These are phyloP conservation scores for Penicillium sp. DNA, from an alignment of 2,329 filamentous ascomycete genomes.

Conservation along the genomic window DNA sequence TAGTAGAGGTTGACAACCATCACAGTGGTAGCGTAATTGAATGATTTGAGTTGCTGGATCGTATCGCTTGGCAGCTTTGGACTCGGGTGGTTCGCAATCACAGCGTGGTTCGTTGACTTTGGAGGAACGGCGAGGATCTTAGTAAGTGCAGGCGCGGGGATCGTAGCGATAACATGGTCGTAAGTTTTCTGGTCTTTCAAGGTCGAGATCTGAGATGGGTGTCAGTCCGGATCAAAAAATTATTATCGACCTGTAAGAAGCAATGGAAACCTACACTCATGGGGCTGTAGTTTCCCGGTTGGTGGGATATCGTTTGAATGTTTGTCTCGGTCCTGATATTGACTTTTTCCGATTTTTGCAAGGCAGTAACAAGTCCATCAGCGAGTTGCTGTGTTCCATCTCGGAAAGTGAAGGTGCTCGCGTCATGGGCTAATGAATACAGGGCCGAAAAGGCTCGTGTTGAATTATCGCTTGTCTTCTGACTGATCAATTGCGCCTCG, in stretches of 20 bases:
- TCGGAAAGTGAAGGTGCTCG: conserved; percentile 48
- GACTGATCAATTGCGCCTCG: neutral
- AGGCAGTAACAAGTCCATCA: conserved; percentile 55
- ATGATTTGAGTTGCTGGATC: conserved; percentile 29
- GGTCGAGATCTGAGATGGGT: conserved; percentile 19
- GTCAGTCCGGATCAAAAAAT: conserved; percentile 6
- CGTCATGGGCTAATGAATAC: conserved; percentile 18
- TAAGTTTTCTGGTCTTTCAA: conserved; percentile 17
- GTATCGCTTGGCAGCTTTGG: conserved; percentile 20
- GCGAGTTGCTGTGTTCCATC: conserved; percentile 68
- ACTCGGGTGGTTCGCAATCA: neutral
- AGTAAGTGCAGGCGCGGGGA: conserved; percentile 33
- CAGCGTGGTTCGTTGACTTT: conserved; percentile 3
- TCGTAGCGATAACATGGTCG: conserved; percentile 40
- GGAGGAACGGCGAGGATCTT: conserved; percentile 20
- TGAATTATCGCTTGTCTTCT: neutral
- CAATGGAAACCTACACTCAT: conserved; percentile 27
- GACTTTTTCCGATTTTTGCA: conserved; percentile 63
- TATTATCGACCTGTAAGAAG: neutral
- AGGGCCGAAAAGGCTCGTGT: neutral
- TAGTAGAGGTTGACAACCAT: conserved; percentile 94
- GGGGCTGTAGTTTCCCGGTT: conserved; percentile 16
- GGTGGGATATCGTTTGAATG: conserved; percentile 42
- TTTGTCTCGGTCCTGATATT: conserved; percentile 56
- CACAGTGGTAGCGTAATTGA: conserved; percentile 73